These are phyloP conservation scores for Diaporthe aspalathi DNA, from an alignment of 2,329 filamentous ascomycete genomes.

Conservation along the genomic window DNA sequence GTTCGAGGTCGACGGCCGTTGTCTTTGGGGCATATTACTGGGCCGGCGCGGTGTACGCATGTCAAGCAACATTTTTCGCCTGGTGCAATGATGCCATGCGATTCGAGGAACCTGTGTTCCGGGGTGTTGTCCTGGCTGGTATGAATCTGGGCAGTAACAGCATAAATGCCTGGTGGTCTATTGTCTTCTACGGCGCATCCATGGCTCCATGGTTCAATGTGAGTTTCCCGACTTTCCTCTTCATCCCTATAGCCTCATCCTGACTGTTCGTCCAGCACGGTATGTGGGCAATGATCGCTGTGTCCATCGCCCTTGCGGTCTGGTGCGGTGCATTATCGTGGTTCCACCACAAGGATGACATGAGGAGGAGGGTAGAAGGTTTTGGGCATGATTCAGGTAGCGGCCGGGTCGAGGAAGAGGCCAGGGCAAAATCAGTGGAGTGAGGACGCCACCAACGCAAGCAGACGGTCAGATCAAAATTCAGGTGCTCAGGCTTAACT, in stretches of 20 bases:
- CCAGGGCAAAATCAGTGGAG: background rate
- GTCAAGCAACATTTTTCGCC: conserved; percentile 80
- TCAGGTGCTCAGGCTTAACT: background rate
- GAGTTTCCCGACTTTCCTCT: conserved; percentile 46
- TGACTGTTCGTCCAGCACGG: conserved; percentile 58
- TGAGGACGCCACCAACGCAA: background rate
- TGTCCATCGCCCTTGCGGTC: conserved; percentile 66
- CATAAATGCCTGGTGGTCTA: conserved; percentile 79
- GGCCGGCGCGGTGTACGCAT: conserved; percentile 77
- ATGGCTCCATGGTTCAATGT: conserved; percentile 75
- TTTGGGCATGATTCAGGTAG: conserved; percentile 8
- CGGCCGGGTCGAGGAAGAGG: background rate
- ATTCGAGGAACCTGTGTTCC: conserved; percentile 70
- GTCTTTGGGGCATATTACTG: conserved; percentile 77
- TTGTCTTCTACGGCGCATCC: conserved; percentile 76
- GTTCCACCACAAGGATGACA: conserved; percentile 50
- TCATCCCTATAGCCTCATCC: conserved; percentile 36
- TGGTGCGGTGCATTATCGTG: conserved; percentile 69
- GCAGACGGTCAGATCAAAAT: background rate
- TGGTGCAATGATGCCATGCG: conserved; percentile 80
- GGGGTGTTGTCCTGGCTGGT: conserved; percentile 75
- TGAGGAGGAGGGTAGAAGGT: conserved; percentile 40
- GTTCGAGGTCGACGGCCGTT: conserved; percentile 57
- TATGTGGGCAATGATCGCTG: conserved; percentile 81
- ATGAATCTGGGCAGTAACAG: conserved; percentile 79